A percentile compares a stretch with the other conserved stretches of the same genome.
Evolutionary conservation across 2,329 filamentous ascomycete genomes (phyloP).

Genomic region (Aureobasidium sp.): DNA sequence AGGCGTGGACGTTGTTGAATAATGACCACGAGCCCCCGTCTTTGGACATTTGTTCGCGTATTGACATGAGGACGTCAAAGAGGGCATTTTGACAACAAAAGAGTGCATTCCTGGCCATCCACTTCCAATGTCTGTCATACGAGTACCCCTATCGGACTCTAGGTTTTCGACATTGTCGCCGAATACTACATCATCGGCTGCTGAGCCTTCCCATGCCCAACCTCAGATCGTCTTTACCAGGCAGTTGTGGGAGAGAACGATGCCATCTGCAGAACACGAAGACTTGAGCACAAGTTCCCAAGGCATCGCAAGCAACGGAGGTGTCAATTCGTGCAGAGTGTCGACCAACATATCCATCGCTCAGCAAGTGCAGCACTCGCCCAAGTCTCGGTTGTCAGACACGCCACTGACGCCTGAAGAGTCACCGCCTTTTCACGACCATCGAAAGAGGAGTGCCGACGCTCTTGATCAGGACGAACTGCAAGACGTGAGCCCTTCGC

Average conservation of each 20-base stretch:
- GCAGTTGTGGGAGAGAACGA: constrained; percentile 30
- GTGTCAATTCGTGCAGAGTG: constrained; percentile 17
- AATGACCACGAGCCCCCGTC: constrained; percentile 3
- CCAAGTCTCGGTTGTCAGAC: constrained; percentile 21
- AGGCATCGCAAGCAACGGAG: constrained; percentile 1
- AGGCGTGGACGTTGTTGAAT: constrained; percentile 1
- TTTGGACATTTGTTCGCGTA: constrained; percentile 8
- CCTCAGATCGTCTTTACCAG: constrained; percentile 27
- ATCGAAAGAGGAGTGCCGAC: constrained; percentile 25
- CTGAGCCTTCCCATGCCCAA: constrained; percentile 10
- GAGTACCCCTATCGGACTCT: constrained; percentile 13
- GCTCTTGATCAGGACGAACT: constrained; percentile 25
- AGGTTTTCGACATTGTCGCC: constrained; percentile 6
- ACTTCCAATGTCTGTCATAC: constrained; percentile 15
- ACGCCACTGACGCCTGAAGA: constrained; percentile 29
- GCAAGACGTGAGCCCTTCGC: constrained; percentile 20
- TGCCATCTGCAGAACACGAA: constrained; percentile 22
- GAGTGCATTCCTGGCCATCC: constrained; percentile 13
- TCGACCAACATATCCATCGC: constrained; percentile 22
- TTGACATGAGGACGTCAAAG: constrained; percentile 4
- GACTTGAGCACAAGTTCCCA: constrained; percentile 10
- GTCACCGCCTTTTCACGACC: constrained; percentile 24
- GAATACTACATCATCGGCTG: constrained; percentile 1
- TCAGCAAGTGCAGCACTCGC: constrained; percentile 21
- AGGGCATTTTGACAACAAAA: constrained; percentile 11